Evolutionary conservation across 2,329 filamentous ascomycete species (phyloP).

Genomic region (Gaeumannomyces tritici): DNA sequence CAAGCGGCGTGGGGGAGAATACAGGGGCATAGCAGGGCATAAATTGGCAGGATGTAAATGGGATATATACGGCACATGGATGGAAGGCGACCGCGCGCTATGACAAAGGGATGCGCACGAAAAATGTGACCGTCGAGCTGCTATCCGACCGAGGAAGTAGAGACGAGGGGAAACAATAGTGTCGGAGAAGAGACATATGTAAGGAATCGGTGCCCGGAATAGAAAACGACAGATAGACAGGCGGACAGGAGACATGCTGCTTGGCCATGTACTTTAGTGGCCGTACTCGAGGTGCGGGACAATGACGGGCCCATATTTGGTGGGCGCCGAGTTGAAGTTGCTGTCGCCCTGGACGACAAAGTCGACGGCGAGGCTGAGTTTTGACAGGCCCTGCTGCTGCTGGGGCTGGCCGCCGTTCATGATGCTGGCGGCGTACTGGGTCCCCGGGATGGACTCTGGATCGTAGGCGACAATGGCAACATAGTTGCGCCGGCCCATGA

Average conservation of each 20-base stretch:
- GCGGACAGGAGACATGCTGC: conserved; percentile 2
- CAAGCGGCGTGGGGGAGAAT: too few species aligned
- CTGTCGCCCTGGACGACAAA: conserved; percentile 95
- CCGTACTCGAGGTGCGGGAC: conserved; percentile 78
- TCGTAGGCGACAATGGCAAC: conserved; percentile 91
- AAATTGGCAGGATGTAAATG: background rate
- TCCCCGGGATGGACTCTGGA: conserved; percentile 54
- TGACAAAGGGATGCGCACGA: background rate
- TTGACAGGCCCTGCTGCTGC: conserved; percentile 46
- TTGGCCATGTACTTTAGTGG: conserved; percentile 25
- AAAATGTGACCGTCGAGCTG: background rate
- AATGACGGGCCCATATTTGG: conserved; percentile 96
- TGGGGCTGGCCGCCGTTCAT: conserved; percentile 11
- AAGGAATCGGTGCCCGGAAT: conserved; percentile 3
- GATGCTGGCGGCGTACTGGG: conserved; percentile 17
- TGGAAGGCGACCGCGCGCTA: background rate
- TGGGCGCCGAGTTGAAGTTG: conserved; percentile 60
- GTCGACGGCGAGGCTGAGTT: conserved; percentile 83
- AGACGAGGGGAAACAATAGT: background rate
- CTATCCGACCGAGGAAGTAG: background rate
- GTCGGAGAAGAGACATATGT: background rate
- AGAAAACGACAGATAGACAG: conserved; percentile 5
- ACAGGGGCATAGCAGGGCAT: background rate
- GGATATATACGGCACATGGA: background rate
- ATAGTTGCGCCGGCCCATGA: conserved; percentile 92